These are phyloP conservation scores for Malania oleifera DNA, from an alignment of 164 flowering plant genomes.

Conservation along the genomic window DNA sequence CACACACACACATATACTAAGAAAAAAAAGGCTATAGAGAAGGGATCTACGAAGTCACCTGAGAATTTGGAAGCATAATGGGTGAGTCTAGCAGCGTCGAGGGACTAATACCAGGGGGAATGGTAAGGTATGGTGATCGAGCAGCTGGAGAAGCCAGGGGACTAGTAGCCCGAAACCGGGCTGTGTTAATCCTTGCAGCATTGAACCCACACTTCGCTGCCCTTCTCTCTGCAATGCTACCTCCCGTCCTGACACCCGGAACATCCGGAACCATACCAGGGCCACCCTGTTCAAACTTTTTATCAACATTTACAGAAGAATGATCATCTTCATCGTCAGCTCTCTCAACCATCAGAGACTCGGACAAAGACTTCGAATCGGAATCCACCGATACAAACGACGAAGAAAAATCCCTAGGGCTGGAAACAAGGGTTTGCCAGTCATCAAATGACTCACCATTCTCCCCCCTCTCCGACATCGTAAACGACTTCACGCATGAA, in stretches of 20 bases:
- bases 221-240: slow-evolving; percentile 66
- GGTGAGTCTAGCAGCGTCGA: slow-evolving; percentile 71
- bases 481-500: no score
- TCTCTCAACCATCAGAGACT: not conserved
- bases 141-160: slow-evolving; percentile 40
- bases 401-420: not conserved
- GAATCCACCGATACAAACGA: not conserved
- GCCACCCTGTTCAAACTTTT: not conserved
- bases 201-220: slow-evolving; percentile 62
- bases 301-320: not conserved
- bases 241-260: slow-evolving; percentile 13
- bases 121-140: slow-evolving; percentile 49
- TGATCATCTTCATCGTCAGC: not conserved
- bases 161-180: slow-evolving; percentile 30
- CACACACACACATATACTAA: no score
- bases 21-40: not conserved
- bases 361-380: not conserved
- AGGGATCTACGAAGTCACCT: slow-evolving; percentile 27
- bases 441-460: not conserved
- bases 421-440: slow-evolving; percentile 4
- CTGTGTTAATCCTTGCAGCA: slow-evolving; percentile 46
- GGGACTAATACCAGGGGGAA: slow-evolving; percentile 76
- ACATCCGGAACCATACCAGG: slow-evolving; percentile 3
- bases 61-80: slow-evolving; percentile 56
- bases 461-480: not conserved